These are phyloP conservation scores for Aristolochia californica DNA, from an alignment of 164 flowering plant genomes.

Conservation along the genomic window DNA sequence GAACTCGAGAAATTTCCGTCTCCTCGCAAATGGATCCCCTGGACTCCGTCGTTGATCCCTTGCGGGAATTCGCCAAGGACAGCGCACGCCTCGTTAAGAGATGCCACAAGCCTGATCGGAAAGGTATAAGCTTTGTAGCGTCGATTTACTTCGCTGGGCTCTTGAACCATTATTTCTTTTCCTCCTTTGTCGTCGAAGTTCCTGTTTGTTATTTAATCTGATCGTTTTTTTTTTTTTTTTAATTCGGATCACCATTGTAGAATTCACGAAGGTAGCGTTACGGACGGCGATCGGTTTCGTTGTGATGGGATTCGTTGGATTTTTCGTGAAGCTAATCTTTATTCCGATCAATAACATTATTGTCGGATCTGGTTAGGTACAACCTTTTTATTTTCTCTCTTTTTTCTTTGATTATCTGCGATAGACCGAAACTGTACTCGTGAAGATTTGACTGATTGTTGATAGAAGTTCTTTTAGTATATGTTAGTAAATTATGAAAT, in stretches of 20 bases:
- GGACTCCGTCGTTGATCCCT: conserved; percentile 55
- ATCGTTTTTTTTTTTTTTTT: background rate
- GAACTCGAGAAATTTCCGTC: background rate
- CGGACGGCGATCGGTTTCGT: conserved; percentile 64
- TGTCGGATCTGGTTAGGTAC: conserved; percentile 46
- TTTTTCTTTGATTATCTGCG: no score
- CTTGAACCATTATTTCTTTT: background rate
- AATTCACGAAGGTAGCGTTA: conserved; percentile 55
- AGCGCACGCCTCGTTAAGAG: conserved; percentile 62
- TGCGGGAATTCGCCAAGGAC: conserved; percentile 64
- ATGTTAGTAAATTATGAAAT: no score
- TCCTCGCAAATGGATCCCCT: conserved; percentile 35
- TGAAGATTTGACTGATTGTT: no score
- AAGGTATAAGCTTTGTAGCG: conserved; percentile 25
- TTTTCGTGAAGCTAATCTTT: conserved; percentile 58
- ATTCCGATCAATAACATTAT: conserved; percentile 70
- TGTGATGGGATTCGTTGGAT: conserved; percentile 68
- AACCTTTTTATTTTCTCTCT: no score
- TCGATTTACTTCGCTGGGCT: background rate
- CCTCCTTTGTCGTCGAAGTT: background rate
- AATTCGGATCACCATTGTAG: conserved; percentile 14
- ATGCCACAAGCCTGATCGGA: conserved; percentile 76
- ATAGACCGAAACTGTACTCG: no score
- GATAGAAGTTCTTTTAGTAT: no score
- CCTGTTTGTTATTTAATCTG: background rate